Conservation (phyloP, 2,329 filamentous ascomycete species). For the Phaeomoniella chlamydospora region DNA sequence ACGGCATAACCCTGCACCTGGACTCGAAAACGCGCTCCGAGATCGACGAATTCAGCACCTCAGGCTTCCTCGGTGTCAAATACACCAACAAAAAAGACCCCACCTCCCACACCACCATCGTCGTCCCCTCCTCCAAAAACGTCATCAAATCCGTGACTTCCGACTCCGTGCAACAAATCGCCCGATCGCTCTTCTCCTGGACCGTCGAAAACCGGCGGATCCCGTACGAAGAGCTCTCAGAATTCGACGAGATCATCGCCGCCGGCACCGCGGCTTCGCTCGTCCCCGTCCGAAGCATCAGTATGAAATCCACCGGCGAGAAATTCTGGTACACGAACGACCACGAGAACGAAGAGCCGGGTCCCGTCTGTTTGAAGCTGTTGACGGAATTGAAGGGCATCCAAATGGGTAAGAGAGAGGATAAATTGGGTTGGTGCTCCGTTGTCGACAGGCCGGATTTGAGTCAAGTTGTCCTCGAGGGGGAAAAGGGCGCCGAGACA, state of each 20-base stretch:
- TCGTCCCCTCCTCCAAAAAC: slow-evolving; percentile 75
- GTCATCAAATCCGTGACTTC: slow-evolving; percentile 82
- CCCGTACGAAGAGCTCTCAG: slow-evolving; percentile 43
- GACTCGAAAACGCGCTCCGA: slow-evolving; percentile 74
- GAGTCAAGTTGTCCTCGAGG: background rate
- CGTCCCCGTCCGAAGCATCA: slow-evolving; percentile 85
- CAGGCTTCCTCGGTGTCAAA: slow-evolving; percentile 74
- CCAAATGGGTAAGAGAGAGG: slow-evolving; percentile 65
- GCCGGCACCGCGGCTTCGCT: slow-evolving; percentile 84
- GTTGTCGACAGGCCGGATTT: slow-evolving; percentile 17
- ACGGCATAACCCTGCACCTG: slow-evolving; percentile 85
- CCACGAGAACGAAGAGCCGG: slow-evolving; percentile 50
- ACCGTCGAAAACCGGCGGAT: slow-evolving; percentile 60
- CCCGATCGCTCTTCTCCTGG: slow-evolving; percentile 59
- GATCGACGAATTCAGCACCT: slow-evolving; percentile 92
- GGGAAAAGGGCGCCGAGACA: background rate
- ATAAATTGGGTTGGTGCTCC: slow-evolving; percentile 58
- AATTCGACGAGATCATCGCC: slow-evolving; percentile 71
- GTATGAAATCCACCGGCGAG: slow-evolving; percentile 45
- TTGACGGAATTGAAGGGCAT: slow-evolving; percentile 68
- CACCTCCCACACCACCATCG: slow-evolving; percentile 47
- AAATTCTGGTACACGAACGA: slow-evolving; percentile 39
- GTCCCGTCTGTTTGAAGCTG: slow-evolving; percentile 58
- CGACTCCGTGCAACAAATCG: slow-evolving; percentile 64
- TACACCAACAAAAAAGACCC: slow-evolving; percentile 34